Evolutionary conservation across 129 eudicot genomes (phyloP), one percentile per base, ranked within the genome.

Genomic region (Cynara cardunculus): DNA sequence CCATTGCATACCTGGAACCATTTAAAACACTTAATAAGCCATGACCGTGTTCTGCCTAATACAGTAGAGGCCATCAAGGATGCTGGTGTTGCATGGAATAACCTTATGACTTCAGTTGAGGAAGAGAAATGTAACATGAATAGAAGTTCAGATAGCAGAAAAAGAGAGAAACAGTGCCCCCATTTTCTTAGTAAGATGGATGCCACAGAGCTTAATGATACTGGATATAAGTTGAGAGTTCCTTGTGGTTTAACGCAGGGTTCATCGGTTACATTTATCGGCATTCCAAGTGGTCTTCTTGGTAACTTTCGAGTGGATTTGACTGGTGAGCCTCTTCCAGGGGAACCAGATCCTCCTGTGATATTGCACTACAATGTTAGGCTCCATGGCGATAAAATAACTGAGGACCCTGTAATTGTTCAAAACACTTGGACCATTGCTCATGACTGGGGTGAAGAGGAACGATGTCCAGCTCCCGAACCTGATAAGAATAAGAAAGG

Each of bases 231-330:
- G 89, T 84, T 95, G 87, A 85, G 35, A 56, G 88, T 93, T 81
- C 99, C 97, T 84, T 95, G 99, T 89, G 97, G 99, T 22, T 72
- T 95, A 86, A 92, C 99, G 81, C 93, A 95, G 75, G 99, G 97
- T 66, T 95, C 99, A 72, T 92, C 99, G 4, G 88, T 95, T 76
- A 92, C 99, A 19, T 82, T 95, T 71, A 92, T 95, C 73, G 99
- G 97, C 76, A 95, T 89, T 71, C 99, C 97, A 22, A 87, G 81
- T 88, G 99, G 97, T 61, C 93, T 91, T 87, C 88, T 95, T 80
- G 99, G 97, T 84, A 90, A 89, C 81, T 95, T 92, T 82, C 88
- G 91, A 65, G 87, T 95, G 10, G 99, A 95, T 83, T 84, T 95
- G 83, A 90, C 97, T 69, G 97, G 97, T 4, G 98, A 92, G 80